A percentile compares a stretch with the other conserved stretches of the same genome.
Evolutionary conservation across 2,329 filamentous ascomycete species (phyloP).

Genomic region (Microsporum audouinii): DNA sequence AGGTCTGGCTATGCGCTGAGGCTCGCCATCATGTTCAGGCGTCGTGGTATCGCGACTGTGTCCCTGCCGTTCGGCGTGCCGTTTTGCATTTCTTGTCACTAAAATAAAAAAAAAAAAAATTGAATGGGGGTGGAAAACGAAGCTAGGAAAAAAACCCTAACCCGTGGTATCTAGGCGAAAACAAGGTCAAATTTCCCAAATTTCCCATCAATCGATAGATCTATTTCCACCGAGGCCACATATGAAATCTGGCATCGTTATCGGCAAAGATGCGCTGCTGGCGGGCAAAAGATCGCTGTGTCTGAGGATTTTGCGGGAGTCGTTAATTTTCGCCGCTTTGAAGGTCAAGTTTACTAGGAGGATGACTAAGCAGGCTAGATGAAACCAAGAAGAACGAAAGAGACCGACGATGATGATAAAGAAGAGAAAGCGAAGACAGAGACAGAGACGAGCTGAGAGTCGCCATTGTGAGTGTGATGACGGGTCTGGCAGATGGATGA

Average conservation of each 20-base stretch:
- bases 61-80: conserved; percentile 31
- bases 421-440: background rate
- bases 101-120: conserved; percentile 14
- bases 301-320: conserved; percentile 26
- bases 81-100: conserved; percentile 38
- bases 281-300: conserved; percentile 23
- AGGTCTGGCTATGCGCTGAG: conserved; percentile 12
- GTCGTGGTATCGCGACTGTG: conserved; percentile 31
- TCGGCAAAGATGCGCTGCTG: conserved; percentile 32
- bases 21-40: conserved; percentile 19
- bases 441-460: background rate
- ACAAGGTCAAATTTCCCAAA: conserved; percentile 25
- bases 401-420: background rate
- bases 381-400: background rate
- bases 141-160: conserved; percentile 20
- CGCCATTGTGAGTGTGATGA: background rate
- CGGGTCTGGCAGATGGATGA: background rate
- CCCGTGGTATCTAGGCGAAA: conserved; percentile 37
- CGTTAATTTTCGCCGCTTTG: conserved; percentile 27
- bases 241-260: conserved; percentile 36
- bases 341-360: conserved; percentile 10
- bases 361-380: background rate
- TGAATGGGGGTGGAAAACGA: conserved; percentile 29
- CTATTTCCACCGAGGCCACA: conserved; percentile 22
- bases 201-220: conserved; percentile 33